Percentiles rank a stretch among this genome's conserved stretches.
Evolutionary conservation across 2,329 filamentous ascomycete genomes (phyloP).

Genomic region (Raffaelea arxii): DNA sequence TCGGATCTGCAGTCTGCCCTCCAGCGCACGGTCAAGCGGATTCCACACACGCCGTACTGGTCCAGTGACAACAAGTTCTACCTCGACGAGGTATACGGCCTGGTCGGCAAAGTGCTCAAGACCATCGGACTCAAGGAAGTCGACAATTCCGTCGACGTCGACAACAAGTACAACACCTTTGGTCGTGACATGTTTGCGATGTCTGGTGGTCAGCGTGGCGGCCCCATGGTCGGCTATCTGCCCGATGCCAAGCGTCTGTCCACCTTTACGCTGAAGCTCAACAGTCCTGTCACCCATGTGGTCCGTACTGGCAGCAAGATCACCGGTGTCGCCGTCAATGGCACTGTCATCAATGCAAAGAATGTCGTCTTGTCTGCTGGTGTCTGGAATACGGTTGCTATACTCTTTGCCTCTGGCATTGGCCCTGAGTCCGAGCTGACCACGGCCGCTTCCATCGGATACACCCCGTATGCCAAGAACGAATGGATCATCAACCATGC

Average conservation of each 20-base stretch:
- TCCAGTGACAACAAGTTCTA: conserved; percentile 4
- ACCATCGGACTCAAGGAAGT: neutral
- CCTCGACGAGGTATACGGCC: neutral
- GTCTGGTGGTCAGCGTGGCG: neutral
- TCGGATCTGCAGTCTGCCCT: neutral
- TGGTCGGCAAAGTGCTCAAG: neutral
- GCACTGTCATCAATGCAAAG: neutral
- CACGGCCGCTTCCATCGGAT: neutral
- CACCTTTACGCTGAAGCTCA: neutral
- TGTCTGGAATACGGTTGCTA: conserved; percentile 1
- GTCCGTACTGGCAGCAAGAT: neutral
- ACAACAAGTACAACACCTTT: conserved; percentile 2
- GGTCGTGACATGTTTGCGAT: conserved; percentile 3
- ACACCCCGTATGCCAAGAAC: neutral
- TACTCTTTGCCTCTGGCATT: conserved; percentile 4
- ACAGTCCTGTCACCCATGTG: neutral
- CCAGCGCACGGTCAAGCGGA: neutral
- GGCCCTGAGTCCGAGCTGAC: neutral
- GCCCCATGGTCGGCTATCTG: conserved; percentile 1
- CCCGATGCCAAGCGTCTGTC: neutral
- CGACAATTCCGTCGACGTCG: conserved; percentile 1
- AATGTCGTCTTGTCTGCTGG: conserved; percentile 1
- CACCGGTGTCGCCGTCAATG: conserved; percentile 2
- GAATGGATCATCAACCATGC: conserved; percentile 3
- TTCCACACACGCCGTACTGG: conserved; percentile 1